These are phyloP conservation scores for Bolboschoenus planiculmis DNA, from an alignment of 176 grass and related monocot genomes.

Conservation along the genomic window DNA sequence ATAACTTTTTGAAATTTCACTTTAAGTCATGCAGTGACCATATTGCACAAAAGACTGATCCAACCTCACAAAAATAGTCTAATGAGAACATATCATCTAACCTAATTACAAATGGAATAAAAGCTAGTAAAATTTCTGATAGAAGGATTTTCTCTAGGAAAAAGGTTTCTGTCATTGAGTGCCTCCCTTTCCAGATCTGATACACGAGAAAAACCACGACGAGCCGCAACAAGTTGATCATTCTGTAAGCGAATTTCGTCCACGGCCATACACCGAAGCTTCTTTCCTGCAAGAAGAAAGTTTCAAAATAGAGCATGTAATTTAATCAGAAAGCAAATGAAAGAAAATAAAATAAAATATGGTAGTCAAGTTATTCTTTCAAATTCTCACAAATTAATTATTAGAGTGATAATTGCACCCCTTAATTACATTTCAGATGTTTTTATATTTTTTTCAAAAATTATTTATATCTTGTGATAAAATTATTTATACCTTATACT, in stretches of 20 bases:
- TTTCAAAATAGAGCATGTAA: background rate
- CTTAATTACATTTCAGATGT: too few species aligned
- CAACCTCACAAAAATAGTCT: conserved; percentile 1
- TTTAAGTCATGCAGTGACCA: background rate
- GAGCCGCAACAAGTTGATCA: background rate
- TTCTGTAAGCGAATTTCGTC: background rate
- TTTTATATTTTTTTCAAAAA: too few species aligned
- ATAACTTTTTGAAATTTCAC: background rate
- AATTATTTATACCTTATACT: too few species aligned
- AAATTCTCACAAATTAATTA: too few species aligned
- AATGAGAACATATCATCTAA: conserved; percentile 6
- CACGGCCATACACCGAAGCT: background rate
- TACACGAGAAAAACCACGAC: conserved; percentile 1
- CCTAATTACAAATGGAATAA: conserved; percentile 15
- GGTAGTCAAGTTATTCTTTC: too few species aligned
- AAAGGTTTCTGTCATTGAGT: background rate
- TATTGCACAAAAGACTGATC: background rate
- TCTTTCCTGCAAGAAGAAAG: background rate
- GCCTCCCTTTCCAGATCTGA: background rate
- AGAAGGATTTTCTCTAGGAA: conserved; percentile 4
- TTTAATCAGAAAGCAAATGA: background rate
- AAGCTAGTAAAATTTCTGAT: background rate
- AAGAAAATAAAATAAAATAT: background rate
- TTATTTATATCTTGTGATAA: too few species aligned
- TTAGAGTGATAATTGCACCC: too few species aligned